These are phyloP conservation scores for Globisporangium perplexum DNA, from an alignment of 352 stramenopile species.

Conservation along the genomic window DNA sequence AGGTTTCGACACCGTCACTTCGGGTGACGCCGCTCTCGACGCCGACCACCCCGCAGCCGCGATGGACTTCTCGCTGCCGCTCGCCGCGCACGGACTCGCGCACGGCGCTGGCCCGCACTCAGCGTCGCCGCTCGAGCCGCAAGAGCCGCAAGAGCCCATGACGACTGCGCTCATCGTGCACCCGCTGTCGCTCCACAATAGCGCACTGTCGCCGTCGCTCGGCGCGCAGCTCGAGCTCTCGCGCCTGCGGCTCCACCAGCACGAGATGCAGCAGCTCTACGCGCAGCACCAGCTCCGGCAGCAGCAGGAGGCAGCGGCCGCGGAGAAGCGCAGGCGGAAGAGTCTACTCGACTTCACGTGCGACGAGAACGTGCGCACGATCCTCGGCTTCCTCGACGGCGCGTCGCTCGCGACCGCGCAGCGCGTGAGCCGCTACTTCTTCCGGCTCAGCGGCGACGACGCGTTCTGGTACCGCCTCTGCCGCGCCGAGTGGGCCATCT, in stretches of 20 bases:
- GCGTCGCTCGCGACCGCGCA: slow-evolving; percentile 50
- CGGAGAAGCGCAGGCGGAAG: slow-evolving; percentile 7
- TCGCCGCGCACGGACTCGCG: slow-evolving; percentile 7
- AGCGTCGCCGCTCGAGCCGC: background rate
- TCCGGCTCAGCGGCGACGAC: slow-evolving; percentile 46
- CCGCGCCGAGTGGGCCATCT: slow-evolving; percentile 66
- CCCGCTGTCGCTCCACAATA: slow-evolving; percentile 42
- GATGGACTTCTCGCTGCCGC: slow-evolving; percentile 12
- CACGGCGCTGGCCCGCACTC: background rate
- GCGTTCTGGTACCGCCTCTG: slow-evolving; percentile 64
- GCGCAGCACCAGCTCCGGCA: slow-evolving; percentile 3
- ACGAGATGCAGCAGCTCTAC: slow-evolving; percentile 28
- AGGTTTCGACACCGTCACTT: no score
- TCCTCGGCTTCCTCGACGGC: slow-evolving; percentile 70
- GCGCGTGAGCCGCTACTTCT: slow-evolving; percentile 54
- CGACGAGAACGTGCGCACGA: slow-evolving; percentile 59
- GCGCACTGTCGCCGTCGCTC: slow-evolving; percentile 23
- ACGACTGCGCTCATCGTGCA: slow-evolving; percentile 59
- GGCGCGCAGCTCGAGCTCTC: slow-evolving; percentile 30
- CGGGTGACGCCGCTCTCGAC: no score
- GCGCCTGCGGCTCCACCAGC: slow-evolving; percentile 21
- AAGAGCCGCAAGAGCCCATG: background rate
- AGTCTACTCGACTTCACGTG: slow-evolving; percentile 66
- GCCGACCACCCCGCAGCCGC: no score
- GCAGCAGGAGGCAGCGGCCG: background rate